Conservation (phyloP, 805 yeast species). For the Candida lessepsii region DNA sequence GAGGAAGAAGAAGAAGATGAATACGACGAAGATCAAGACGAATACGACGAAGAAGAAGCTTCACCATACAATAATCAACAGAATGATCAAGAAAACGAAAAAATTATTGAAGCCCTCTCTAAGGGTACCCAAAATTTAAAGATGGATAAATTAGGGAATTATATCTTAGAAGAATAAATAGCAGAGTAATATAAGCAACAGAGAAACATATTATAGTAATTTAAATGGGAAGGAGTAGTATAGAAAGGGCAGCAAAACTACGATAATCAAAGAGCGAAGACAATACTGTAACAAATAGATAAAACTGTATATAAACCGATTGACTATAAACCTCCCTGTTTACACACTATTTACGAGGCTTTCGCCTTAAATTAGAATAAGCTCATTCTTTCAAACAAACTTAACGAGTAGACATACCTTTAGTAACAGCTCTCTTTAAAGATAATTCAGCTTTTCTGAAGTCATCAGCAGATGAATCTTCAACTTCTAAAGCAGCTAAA, state of each 20-base stretch:
- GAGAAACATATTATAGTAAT: no score
- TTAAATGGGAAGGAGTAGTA: no score
- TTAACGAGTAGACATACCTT: slow-evolving; percentile 98
- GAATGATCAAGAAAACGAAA: slow-evolving; percentile 43
- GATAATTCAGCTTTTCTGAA: slow-evolving; percentile 98
- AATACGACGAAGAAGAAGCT: slow-evolving; percentile 18
- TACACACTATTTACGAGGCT: slow-evolving; percentile 11
- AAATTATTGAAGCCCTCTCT: slow-evolving; percentile 69
- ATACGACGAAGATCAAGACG: slow-evolving; percentile 31
- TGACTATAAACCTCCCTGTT: slow-evolving; percentile 9
- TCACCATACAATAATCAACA: slow-evolving; percentile 10
- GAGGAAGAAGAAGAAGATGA: slow-evolving; percentile 25
- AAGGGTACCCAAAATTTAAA: slow-evolving; percentile 63
- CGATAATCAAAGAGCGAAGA: no score
- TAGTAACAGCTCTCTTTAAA: slow-evolving; percentile 98
- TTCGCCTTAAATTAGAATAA: neutral
- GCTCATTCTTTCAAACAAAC: slow-evolving; percentile 14
- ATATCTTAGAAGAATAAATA: slow-evolving; percentile 57
- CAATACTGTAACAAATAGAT: no score
- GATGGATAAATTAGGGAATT: slow-evolving; percentile 82
- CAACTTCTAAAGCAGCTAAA: slow-evolving; percentile 94
- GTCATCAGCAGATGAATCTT: slow-evolving; percentile 95
- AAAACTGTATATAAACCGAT: slow-evolving; percentile 9
- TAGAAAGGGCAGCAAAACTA: no score
- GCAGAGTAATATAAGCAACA: no score